Evolutionary conservation across 306 rosid genomes (phyloP).

Genomic region (Malus asiatica): DNA sequence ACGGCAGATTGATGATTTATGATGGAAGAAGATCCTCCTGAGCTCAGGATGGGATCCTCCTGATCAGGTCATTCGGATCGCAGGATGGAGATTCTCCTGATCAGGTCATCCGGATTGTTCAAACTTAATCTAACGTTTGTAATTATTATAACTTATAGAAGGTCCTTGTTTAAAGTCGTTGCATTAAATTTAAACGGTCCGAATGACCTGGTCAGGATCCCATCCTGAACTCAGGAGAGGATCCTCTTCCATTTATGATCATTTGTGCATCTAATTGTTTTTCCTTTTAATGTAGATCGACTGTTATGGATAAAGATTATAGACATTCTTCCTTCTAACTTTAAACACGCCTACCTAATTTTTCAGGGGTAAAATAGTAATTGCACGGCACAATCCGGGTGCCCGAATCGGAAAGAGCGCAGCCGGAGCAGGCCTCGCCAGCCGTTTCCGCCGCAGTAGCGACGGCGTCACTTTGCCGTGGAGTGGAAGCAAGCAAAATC

Average conservation of each 20-base stretch:
- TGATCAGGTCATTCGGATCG: no score
- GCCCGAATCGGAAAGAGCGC: neutral
- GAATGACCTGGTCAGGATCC: no score
- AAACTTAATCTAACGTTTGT: no score
- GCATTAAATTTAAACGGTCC: no score
- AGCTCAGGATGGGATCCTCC: no score
- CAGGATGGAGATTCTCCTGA: no score
- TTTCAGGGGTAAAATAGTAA: neutral
- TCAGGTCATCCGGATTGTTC: rapidly evolving
- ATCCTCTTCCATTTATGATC: no score
- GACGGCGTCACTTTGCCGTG: conserved; percentile 15
- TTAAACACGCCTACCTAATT: rapidly evolving
- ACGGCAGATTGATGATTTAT: neutral
- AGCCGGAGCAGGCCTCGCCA: neutral
- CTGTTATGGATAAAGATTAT: neutral
- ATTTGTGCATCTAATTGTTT: no score
- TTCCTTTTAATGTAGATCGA: neutral
- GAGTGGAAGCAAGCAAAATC: conserved; percentile 13
- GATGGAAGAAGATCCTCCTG: neutral
- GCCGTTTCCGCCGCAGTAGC: neutral
- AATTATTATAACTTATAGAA: no score
- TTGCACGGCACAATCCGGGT: neutral
- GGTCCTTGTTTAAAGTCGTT: no score
- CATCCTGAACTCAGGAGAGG: no score
- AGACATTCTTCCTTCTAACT: neutral